phyloP scores from a whole-genome alignment of 2,329 filamentous ascomycete genomes.

The Coniochaeta hoffmannii region DNA sequence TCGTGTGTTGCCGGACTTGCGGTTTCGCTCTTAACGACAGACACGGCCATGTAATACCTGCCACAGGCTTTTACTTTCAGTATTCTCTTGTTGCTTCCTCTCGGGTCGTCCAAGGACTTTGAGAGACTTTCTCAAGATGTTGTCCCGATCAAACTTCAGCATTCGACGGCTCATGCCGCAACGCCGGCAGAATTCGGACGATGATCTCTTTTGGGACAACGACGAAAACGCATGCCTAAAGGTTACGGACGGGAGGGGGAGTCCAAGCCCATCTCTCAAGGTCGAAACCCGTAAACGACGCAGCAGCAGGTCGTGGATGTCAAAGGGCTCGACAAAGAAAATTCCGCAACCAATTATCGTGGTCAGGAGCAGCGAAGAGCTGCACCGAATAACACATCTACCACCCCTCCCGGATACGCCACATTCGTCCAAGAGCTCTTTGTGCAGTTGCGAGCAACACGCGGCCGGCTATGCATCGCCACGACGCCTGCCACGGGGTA shows the following conservation, averaged over 20 bases:
- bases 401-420: slow-evolving; percentile 28
- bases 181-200: slow-evolving; percentile 14
- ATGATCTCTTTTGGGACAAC: slow-evolving; percentile 15
- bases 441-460: slow-evolving; percentile 34
- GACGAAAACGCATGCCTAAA: slow-evolving; percentile 15
- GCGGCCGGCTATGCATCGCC: slow-evolving; percentile 12
- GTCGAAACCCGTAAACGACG: slow-evolving; percentile 4
- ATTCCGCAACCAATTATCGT: slow-evolving; percentile 28
- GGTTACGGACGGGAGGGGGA: background rate
- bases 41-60: background rate
- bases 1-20: background rate
- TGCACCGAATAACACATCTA: slow-evolving; percentile 29
- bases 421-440: slow-evolving; percentile 31
- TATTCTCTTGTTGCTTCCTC: slow-evolving; percentile 12
- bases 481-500: slow-evolving; percentile 6
- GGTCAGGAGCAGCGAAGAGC: slow-evolving; percentile 28
- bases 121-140: slow-evolving; percentile 22
- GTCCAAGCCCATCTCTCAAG: slow-evolving; percentile 7
- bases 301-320: slow-evolving; percentile 16
- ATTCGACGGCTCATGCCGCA: slow-evolving; percentile 35
- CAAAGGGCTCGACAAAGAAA: slow-evolving; percentile 21
- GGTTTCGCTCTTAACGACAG: background rate
- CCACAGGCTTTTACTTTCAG: background rate
- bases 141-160: slow-evolving; percentile 33
- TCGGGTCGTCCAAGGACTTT: background rate